phyloP scores from a whole-genome alignment of 768 basidiomycete species.

The Tulasnella sp. region DNA sequence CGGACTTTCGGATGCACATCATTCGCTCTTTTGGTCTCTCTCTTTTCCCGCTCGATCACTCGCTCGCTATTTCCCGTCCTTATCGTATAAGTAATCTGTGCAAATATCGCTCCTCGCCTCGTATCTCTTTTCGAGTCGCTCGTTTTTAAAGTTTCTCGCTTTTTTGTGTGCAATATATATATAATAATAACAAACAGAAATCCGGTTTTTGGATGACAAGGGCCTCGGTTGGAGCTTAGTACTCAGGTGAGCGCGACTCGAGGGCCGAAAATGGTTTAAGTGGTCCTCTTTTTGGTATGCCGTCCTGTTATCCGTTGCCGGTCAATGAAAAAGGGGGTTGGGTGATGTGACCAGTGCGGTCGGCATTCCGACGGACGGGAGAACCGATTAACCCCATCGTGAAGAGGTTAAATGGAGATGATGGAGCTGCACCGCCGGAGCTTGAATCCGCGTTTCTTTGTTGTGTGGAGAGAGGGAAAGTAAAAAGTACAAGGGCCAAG shows the following conservation, averaged over 20 bases:
- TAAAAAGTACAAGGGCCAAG: slow-evolving; percentile 1
- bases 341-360: neutral
- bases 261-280: neutral
- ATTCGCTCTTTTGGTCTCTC: neutral
- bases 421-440: slow-evolving; percentile 8
- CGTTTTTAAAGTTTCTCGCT: neutral
- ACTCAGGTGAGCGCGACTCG: neutral
- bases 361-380: neutral
- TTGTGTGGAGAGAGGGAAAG: neutral
- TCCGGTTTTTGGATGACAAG: neutral
- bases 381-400: neutral
- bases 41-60: neutral
- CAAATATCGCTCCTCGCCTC: neutral
- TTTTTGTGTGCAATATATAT: neutral
- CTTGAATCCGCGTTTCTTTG: neutral
- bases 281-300: neutral
- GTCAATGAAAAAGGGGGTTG: neutral
- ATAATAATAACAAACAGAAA: neutral
- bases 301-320: neutral
- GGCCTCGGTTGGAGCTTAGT: neutral
- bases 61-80: neutral
- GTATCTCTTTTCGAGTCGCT: neutral
- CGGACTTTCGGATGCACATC: neutral
- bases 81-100: slow-evolving; percentile 17
- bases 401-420: neutral